Evolutionary conservation across 768 basidiomycete species (phyloP).

Genomic region (Mycena indigotica): DNA sequence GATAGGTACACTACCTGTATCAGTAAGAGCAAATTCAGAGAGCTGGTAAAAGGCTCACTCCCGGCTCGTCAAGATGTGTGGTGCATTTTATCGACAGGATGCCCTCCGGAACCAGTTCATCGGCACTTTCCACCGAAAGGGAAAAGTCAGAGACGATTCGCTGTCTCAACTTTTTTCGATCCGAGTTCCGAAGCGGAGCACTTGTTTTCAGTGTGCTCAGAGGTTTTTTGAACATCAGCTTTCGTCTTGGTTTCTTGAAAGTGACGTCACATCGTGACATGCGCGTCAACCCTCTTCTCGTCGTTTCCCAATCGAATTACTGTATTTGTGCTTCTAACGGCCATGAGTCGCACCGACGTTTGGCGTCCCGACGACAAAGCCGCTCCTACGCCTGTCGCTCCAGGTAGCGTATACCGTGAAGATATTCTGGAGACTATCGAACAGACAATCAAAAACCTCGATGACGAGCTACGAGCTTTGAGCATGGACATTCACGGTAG

Average conservation of each 20-base stretch:
- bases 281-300: background rate
- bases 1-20: constrained; percentile 64
- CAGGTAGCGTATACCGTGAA: constrained; percentile 46
- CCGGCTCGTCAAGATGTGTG: constrained; percentile 64
- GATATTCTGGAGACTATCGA: constrained; percentile 68
- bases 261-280: background rate
- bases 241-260: too few species aligned
- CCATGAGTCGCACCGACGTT: constrained; percentile 3
- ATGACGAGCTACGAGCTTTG: constrained; percentile 55
- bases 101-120: constrained; percentile 74
- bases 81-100: constrained; percentile 67
- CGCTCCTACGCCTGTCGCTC: constrained; percentile 25
- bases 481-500: constrained; percentile 76
- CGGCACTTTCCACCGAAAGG: constrained; percentile 59
- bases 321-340: background rate
- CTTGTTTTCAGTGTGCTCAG: constrained; percentile 69
- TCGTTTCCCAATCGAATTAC: background rate
- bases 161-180: constrained; percentile 71
- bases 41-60: constrained; percentile 45
- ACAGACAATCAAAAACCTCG: constrained; percentile 51
- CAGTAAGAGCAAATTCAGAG: constrained; percentile 3
- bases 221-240: constrained; percentile 78
- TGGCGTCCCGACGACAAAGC: constrained; percentile 25
- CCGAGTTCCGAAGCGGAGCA: constrained; percentile 73
- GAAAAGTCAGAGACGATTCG: constrained; percentile 52